Conservation (phyloP, 2,329 filamentous ascomycete genomes). For the Cadophora malorum region DNA sequence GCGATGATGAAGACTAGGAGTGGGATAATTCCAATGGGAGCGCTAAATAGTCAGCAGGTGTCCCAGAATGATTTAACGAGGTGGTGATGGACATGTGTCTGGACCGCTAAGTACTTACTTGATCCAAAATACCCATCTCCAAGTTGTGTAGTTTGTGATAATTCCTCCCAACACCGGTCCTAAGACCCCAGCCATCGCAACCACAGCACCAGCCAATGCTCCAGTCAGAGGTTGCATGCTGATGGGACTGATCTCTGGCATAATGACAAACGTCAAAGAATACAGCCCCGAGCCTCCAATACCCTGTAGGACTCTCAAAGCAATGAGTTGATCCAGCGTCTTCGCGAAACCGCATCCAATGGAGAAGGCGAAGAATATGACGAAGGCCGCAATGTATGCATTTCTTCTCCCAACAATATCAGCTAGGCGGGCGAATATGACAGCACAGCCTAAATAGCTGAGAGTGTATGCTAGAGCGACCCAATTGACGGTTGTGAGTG, state of each 20-base stretch:
- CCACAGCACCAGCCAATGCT: conserved; percentile 54
- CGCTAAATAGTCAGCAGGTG: conserved; percentile 46
- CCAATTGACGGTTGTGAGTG: conserved; percentile 56
- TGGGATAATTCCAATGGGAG: conserved; percentile 56
- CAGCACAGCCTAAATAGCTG: conserved; percentile 61
- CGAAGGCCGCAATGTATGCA: conserved; percentile 57
- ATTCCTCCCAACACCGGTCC: conserved; percentile 39
- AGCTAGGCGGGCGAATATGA: conserved; percentile 60
- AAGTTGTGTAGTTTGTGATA: conserved; percentile 34
- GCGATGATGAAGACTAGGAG: conserved; percentile 54
- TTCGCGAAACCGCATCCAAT: conserved; percentile 58
- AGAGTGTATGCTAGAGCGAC: conserved; percentile 60
- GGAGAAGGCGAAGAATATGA: conserved; percentile 63
- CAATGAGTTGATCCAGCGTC: conserved; percentile 50
- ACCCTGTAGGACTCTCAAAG: conserved; percentile 43
- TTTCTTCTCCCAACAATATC: conserved; percentile 61
- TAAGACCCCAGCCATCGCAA: conserved; percentile 35
- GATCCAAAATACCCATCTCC: conserved; percentile 35
- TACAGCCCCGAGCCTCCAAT: conserved; percentile 49
- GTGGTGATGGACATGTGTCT: neutral
- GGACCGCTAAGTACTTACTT: conserved; percentile 18
- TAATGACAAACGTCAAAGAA: conserved; percentile 38
- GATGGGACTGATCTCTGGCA: conserved; percentile 56
- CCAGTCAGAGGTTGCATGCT: conserved; percentile 52
- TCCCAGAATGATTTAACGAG: no score